Conservation (phyloP, 2,329 filamentous ascomycete genomes). For the Zymoseptoria passerinii region DNA sequence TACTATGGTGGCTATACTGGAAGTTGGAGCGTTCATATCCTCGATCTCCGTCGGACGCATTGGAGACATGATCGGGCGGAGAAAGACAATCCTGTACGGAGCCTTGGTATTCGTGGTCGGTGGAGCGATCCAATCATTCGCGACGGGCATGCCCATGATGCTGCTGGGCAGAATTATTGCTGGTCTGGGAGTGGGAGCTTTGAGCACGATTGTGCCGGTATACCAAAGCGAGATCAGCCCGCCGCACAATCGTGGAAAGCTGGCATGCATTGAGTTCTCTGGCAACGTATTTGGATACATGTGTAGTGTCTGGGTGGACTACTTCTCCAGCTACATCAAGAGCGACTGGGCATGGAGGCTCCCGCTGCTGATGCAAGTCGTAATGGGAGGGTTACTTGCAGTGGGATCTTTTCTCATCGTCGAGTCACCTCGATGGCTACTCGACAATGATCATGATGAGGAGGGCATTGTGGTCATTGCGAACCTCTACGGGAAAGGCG, state of each 20-base stretch:
- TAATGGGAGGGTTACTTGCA: slow-evolving; percentile 83
- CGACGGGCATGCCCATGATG: slow-evolving; percentile 85
- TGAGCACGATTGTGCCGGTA: slow-evolving; percentile 46
- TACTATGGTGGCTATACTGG: slow-evolving; percentile 95
- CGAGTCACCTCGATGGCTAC: slow-evolving; percentile 92
- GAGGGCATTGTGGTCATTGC: slow-evolving; percentile 98
- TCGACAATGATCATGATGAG: slow-evolving; percentile 96
- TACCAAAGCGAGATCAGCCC: slow-evolving; percentile 60
- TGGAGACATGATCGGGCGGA: slow-evolving; percentile 83
- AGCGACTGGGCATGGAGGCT: slow-evolving; percentile 83
- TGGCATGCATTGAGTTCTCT: slow-evolving; percentile 96
- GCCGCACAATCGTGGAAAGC: slow-evolving; percentile 87
- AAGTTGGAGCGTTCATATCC: slow-evolving; percentile 84
- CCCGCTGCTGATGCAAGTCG: slow-evolving; percentile 82
- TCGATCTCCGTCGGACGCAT: slow-evolving; percentile 79
- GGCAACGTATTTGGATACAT: slow-evolving; percentile 95
- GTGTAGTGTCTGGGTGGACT: slow-evolving; percentile 97
- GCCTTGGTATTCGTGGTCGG: slow-evolving; percentile 80
- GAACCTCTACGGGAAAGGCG: slow-evolving; percentile 90
- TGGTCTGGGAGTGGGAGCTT: slow-evolving; percentile 43
- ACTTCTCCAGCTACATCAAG: slow-evolving; percentile 86
- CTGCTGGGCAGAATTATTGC: slow-evolving; percentile 43
- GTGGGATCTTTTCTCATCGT: slow-evolving; percentile 86
- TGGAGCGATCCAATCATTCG: slow-evolving; percentile 74
- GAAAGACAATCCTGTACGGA: slow-evolving; percentile 86